These are phyloP conservation scores for Russula griseocarnosa DNA, from an alignment of 768 basidiomycete species.

Conservation along the genomic window DNA sequence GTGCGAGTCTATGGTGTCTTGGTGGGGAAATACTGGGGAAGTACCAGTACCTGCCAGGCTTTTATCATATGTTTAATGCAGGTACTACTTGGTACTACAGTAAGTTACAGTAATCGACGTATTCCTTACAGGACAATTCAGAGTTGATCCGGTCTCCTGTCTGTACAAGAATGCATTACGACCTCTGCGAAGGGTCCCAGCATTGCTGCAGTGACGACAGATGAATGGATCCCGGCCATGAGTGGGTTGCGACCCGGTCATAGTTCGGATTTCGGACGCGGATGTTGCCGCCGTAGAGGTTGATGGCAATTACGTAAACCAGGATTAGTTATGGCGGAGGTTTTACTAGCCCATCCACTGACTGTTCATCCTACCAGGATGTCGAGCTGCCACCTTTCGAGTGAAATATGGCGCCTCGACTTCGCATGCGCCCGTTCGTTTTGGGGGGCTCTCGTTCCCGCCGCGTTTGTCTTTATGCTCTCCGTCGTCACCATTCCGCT, in stretches of 20 bases:
- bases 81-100: no score
- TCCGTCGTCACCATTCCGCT: conserved; percentile 35
- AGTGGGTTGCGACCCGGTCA: no score
- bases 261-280: neutral
- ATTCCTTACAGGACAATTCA: no score
- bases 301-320: conserved; percentile 3
- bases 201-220: neutral
- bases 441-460: conserved; percentile 51
- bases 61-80: neutral
- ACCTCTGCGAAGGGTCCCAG: neutral
- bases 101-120: no score
- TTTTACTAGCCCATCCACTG: neutral
- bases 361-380: conserved; percentile 13
- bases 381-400: conserved; percentile 15
- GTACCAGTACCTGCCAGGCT: neutral
- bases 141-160: no score
- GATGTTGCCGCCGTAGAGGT: neutral
- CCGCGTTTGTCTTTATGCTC: conserved; percentile 43
- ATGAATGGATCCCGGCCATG: neutral
- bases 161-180: no score
- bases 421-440: conserved; percentile 47
- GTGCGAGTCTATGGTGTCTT: neutral
- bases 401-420: conserved; percentile 36
- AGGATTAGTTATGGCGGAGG: neutral
- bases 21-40: neutral